Percentiles rank a stretch among this genome's conserved stretches.
Evolutionary conservation across 1,284 basidiomycete genomes (phyloP).

Genomic region (Xerocomus minutiporus): DNA sequence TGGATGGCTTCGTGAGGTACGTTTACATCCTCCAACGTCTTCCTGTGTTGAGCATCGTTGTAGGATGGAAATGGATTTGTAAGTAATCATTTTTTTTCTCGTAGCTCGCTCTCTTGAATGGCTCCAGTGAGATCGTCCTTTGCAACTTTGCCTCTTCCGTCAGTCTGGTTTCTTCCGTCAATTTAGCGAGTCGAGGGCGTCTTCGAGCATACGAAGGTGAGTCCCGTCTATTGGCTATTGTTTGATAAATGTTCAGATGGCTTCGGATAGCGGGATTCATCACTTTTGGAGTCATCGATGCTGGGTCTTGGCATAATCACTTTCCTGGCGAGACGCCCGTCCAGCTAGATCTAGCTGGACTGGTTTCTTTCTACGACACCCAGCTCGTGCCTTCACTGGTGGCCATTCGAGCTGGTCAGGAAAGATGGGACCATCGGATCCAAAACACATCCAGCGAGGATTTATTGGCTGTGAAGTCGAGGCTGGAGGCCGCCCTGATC

Average conservation of each 20-base stretch:
- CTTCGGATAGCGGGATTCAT: neutral
- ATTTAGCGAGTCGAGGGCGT: neutral
- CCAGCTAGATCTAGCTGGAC: neutral
- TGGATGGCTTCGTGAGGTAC: neutral
- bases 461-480: neutral
- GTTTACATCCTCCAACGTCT: neutral
- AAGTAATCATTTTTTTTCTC: neutral
- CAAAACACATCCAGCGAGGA: neutral
- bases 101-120: neutral
- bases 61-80: neutral
- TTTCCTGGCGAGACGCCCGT: neutral
- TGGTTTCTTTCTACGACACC: neutral
- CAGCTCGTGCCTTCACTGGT: neutral
- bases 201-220: neutral
- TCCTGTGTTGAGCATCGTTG: neutral
- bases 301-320: neutral
- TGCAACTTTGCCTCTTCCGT: neutral
- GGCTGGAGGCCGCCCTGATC: neutral
- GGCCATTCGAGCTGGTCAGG: neutral
- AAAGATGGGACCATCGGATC: neutral
- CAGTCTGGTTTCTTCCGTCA: neutral
- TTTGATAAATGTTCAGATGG: neutral
- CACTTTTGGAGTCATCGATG: neutral
- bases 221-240: neutral
- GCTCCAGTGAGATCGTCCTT: neutral